phyloP scores from a whole-genome alignment of 2,329 filamentous ascomycete genomes.

The Xylaria sp. region DNA sequence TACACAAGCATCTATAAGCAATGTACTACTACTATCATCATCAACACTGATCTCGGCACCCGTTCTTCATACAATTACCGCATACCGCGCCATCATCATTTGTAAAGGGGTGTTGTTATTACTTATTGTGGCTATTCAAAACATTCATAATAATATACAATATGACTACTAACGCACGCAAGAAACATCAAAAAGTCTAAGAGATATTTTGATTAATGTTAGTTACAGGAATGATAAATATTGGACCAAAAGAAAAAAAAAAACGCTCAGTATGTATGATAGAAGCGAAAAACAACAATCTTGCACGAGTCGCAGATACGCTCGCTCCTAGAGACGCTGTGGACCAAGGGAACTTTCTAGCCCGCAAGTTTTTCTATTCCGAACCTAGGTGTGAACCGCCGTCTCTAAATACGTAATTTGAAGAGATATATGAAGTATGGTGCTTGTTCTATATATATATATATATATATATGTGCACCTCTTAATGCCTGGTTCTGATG shows the following conservation, averaged over 20 bases:
- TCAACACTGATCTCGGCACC: neutral
- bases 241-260: neutral
- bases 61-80: no score
- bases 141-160: no score
- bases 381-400: slow-evolving; percentile 31
- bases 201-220: no score
- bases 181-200: no score
- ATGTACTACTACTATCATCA: slow-evolving; percentile 27
- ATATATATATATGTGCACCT: neutral
- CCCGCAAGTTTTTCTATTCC: slow-evolving; percentile 3
- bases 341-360: neutral
- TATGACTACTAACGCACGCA: no score
- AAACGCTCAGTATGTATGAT: no score
- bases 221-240: no score
- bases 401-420: slow-evolving; percentile 23
- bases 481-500: slow-evolving; percentile 6
- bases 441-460: neutral
- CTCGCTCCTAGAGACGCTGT: neutral
- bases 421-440: neutral
- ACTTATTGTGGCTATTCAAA: no score
- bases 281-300: neutral
- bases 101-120: no score
- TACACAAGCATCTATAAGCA: slow-evolving; percentile 24
- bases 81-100: no score
- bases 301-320: neutral